These are phyloP conservation scores for Pholiota conissans DNA, from an alignment of 768 basidiomycete species.

Conservation along the genomic window DNA sequence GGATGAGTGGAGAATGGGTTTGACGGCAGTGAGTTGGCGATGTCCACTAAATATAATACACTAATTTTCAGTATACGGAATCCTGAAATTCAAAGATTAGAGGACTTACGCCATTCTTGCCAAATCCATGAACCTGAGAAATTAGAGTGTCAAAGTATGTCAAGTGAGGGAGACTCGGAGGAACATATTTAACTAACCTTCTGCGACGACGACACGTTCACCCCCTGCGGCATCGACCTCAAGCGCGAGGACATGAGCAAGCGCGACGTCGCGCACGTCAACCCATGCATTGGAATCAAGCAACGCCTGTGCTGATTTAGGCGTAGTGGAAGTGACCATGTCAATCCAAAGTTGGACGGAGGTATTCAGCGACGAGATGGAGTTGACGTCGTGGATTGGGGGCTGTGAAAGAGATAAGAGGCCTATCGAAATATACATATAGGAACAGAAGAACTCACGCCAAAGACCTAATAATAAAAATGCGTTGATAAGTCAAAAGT, in stretches of 20 bases:
- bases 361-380: conserved; percentile 35
- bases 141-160: background rate
- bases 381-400: conserved; percentile 37
- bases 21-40: conserved; percentile 24
- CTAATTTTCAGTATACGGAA: background rate
- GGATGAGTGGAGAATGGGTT: conserved; percentile 21
- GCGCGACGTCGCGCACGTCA: conserved; percentile 57
- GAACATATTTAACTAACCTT: conserved; percentile 26
- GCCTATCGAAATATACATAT: background rate
- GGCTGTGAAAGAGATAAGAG: conserved; percentile 28
- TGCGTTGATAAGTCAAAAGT: background rate
- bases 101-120: conserved; percentile 40
- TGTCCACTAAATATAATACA: conserved; percentile 27
- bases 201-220: conserved; percentile 52
- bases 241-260: conserved; percentile 54
- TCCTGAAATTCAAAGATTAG: background rate
- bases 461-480: conserved; percentile 1
- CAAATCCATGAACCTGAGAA: conserved; percentile 24
- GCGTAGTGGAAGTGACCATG: conserved; percentile 19
- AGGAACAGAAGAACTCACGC: background rate
- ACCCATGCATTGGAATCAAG: conserved; percentile 31
- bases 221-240: conserved; percentile 50
- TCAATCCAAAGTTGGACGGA: conserved; percentile 32
- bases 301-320: conserved; percentile 19
- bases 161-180: no score